Evolutionary conservation across 2,329 filamentous ascomycete species (phyloP), one percentile per base, ranked within the genome.

Genomic region (Chaetomium sp.): DNA sequence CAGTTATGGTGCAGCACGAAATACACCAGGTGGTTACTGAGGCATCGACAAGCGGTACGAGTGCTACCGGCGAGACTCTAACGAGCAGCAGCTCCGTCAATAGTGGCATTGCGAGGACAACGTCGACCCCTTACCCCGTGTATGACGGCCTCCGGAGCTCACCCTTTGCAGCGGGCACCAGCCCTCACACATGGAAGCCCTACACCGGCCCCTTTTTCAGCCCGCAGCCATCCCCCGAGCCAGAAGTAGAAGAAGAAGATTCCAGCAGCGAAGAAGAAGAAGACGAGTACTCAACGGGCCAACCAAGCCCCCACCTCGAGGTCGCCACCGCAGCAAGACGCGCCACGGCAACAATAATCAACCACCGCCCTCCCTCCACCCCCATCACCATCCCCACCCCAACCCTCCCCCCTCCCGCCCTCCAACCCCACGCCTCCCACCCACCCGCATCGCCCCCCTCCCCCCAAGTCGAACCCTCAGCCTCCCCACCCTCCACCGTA

Each of bases 101-200:
- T 10, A 16, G n/a, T n/a, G 27, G 54, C 23, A 25, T 9, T 4
- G n/a, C 8, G 7, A 12, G 35, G 8, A 23, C n/a, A 10, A 25
- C 29, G 5, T 3, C 10, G 45, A 21, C 2, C 7, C 21, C 2
- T 16, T 31, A 19, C 8, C 27, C 29, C 1, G 27, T 35, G 2
- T 57, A 57, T 25, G 64, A 63, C 57, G 64, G 60, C 0, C 56
- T 63, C 5, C 23, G 64, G n/a, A 65, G 62, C 51, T 64, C 50
- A 21, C 60, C 64, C 2, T 60, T 57, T 6, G 6, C 4, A 9
- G 7, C 16, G 0, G 4, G 21, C 12, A 27, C 33, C 19, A 4
- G 4, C 1, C 4, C 54, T 5, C 47, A 58, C 27, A 21, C 31
- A 3, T 54, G 33, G 23, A 65, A 63, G 31, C n/a, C 21, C 33